Evolutionary conservation across 495 filamentous ascomycete genomes (phyloP), one percentile per base, ranked within the genome.

Genomic region (Daldinia decipiens): DNA sequence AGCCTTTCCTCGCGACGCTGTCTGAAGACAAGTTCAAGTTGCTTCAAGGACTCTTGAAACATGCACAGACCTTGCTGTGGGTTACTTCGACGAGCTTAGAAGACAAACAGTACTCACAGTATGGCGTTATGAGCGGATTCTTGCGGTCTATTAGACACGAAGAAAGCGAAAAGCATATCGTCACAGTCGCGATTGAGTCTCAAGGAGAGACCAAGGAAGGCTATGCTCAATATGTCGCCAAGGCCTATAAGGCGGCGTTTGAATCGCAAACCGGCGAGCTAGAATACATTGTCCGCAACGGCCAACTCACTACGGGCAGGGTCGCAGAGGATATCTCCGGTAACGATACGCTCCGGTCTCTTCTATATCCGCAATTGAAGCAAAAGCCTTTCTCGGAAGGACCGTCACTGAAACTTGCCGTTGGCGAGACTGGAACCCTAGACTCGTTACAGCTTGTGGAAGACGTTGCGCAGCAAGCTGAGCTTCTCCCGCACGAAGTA

Each of bases 1-100:
- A 76, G 6, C 77, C 82, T 0, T 70, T 82, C 3, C 81, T 89
- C 5, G 63, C 79, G n/a, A 62, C 68, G 5, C 72, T 87, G n/a
- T 76, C 75, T 2, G 51, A 69, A 7, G 57, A 74, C 1, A 74
- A 67, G 6, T 77, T 80, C 45, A 39, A 74, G 11, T 59, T 61
- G 13, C 54, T 85, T 13, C 62, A 81, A 58, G 45, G 70, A 5
- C 54, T 87, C 0, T 76, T 85, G n/a, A 72, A 73, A 29, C 52
- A n/a, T 4, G 57, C 62, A 0, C 52, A 61, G 7, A 76, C 74
- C 7, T 45, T 82, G 6, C n/a, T 82, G 11, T 81, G 79, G 79
- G 72, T 77, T 11, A 67, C 77, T 0, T 56, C 51, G 17, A 67
- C 65, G 7, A 56, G 36, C 27, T 5, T 51, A 1, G 38, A 72